Evolutionary conservation across 2,329 filamentous ascomycete species (phyloP).

Genomic region (Curvularia eragrostidis): DNA sequence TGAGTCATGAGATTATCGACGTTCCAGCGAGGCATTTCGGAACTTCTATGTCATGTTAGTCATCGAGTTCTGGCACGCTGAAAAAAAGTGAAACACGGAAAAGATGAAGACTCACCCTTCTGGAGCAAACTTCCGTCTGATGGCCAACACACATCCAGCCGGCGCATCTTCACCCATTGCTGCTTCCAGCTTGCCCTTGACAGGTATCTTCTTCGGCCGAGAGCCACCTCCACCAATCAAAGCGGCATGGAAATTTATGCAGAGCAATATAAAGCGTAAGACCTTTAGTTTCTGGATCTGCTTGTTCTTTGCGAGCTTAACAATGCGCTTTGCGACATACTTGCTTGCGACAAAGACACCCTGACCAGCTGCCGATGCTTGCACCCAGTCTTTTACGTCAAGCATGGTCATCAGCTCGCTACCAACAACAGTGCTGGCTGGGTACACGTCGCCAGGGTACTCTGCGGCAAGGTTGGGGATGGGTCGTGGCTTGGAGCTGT

Average conservation of each 20-base stretch:
- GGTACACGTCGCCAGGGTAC: constrained; percentile 75
- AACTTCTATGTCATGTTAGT: constrained; percentile 33
- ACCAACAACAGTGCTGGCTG: constrained; percentile 70
- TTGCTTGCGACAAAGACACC: constrained; percentile 64
- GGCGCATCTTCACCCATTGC: constrained; percentile 57
- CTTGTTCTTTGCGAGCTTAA: constrained; percentile 63
- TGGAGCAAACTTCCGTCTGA: constrained; percentile 67
- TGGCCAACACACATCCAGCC: constrained; percentile 35
- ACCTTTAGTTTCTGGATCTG: constrained; percentile 57
- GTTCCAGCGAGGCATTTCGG: constrained; percentile 73
- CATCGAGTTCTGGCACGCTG: background rate
- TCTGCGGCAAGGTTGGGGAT: constrained; percentile 70
- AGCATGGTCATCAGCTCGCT: constrained; percentile 70
- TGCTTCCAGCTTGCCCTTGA: constrained; percentile 70
- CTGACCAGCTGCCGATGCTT: constrained; percentile 66
- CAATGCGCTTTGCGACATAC: constrained; percentile 70
- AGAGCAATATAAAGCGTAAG: constrained; percentile 56
- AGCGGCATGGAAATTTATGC: constrained; percentile 57
- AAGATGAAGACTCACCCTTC: constrained; percentile 32
- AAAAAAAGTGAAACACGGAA: background rate
- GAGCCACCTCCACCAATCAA: constrained; percentile 43
- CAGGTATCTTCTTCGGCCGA: constrained; percentile 60
- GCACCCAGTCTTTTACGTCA: constrained; percentile 76
- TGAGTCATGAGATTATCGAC: constrained; percentile 75
- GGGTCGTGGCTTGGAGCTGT: constrained; percentile 75